phyloP scores from a whole-genome alignment of 257 asterid species.

The Lycium barbarum region DNA sequence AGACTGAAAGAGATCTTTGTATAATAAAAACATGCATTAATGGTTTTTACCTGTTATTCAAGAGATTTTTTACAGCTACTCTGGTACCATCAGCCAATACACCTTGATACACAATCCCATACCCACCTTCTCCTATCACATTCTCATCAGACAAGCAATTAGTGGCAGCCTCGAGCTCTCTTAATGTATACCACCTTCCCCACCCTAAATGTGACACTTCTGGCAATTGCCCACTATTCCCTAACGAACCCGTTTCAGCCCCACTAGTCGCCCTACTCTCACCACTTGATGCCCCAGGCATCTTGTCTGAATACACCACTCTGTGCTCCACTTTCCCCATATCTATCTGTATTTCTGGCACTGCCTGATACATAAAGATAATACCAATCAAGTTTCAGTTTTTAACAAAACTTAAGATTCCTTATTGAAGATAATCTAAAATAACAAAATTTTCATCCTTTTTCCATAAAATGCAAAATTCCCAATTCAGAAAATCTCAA shows the following conservation, averaged over 20 bases:
- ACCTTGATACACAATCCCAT: slow-evolving; percentile 90
- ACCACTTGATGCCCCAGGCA: slow-evolving; percentile 79
- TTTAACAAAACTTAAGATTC: neutral
- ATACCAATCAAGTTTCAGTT: neutral
- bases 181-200: slow-evolving; percentile 97
- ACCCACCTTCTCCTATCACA: slow-evolving; percentile 97
- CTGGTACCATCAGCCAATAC: slow-evolving; percentile 72
- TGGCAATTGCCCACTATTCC: slow-evolving; percentile 85
- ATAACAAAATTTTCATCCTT: neutral
- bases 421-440: neutral
- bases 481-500: neutral
- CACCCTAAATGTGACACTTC: slow-evolving; percentile 98
- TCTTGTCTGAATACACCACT: slow-evolving; percentile 84
- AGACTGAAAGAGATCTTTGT: slow-evolving; percentile 11
- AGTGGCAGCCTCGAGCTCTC: slow-evolving; percentile 98
- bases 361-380: slow-evolving; percentile 49
- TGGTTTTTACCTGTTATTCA: slow-evolving; percentile 73
- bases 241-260: slow-evolving; percentile 75
- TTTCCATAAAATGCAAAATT: neutral
- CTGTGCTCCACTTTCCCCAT: slow-evolving; percentile 97
- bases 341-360: slow-evolving; percentile 90
- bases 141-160: slow-evolving; percentile 87
- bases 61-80: slow-evolving; percentile 85
- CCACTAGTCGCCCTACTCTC: slow-evolving; percentile 93
- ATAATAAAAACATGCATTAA: neutral